Evolutionary conservation across 345 rosid species (phyloP), one percentile per base, ranked within the genome.

Genomic region (Eucalyptus viminalis): DNA sequence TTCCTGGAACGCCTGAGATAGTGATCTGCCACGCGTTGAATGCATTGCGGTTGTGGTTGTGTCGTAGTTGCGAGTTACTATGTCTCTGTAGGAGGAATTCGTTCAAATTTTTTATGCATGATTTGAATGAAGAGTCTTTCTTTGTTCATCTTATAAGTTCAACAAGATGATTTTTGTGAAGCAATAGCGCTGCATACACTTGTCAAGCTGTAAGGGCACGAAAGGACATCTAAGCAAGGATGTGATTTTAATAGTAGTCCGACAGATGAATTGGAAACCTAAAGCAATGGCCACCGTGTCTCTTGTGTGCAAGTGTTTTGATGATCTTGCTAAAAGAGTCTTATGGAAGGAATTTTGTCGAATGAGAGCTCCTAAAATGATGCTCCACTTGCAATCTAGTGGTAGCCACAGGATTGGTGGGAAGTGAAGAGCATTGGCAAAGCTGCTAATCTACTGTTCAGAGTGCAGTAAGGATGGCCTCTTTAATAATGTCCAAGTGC

Each of bases 351-450:
- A 97, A 88, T 98, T 97, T 72, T 98, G 99, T 89, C 88, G 92
- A 92, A 94, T 94, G 14, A 96, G 99, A 91, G 99, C 99, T 45
- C 99, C 99, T 11, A 97, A 97, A 90, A 96, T 98, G 97, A 96
- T 95, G 98, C 76, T 92, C 88, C 97, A 98, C 87, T 97, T 98
- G 44, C 98, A 96, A 45, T 96, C 99, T 37, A 92, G 98, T 91
- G 98, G 99, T 58, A 96, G 98, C 92, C 99, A 95, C 87, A 96
- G 95, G 88, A 95, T 98, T 88, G 99, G 97, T 93, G 99, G 99
- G 87, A 98, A 94, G 91, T 96, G 99, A 99, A 96, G 99, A 90
- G 99, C 99, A 25, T 96, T 97, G 60, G 99, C 96, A 88, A 98
- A 98, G 91, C 93, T 97, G 91, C 96, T 98, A 91, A 96, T 97